Conservation (phyloP, 139 green algal species). For the Picochlorum sp. region DNA sequence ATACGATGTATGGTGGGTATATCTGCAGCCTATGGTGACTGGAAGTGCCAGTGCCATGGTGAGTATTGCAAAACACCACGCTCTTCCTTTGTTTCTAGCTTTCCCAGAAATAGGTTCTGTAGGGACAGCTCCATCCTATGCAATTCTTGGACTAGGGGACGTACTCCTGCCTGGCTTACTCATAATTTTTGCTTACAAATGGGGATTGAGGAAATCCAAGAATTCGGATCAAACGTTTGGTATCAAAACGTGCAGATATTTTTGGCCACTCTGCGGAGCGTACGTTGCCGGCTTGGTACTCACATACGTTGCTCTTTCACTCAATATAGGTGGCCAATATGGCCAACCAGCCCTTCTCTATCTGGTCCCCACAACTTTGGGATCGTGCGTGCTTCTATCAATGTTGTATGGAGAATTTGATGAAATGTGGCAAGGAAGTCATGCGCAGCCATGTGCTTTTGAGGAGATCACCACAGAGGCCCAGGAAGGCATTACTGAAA, state of each 20-base stretch:
- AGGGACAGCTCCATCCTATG: slow-evolving; percentile 2
- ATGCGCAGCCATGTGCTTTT: too few relatives aligned
- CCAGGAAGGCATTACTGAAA: too few relatives aligned
- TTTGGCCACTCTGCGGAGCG: slow-evolving; percentile 18
- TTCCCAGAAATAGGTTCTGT: slow-evolving; percentile 35
- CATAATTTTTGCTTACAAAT: slow-evolving; percentile 28
- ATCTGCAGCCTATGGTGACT: slow-evolving; percentile 78
- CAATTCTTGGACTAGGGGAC: slow-evolving; percentile 48
- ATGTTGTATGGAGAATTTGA: slow-evolving; percentile 33
- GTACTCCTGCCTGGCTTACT: slow-evolving; percentile 73
- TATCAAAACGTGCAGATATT: slow-evolving; percentile 49
- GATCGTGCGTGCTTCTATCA: slow-evolving; percentile 28
- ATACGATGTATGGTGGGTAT: slow-evolving; percentile 94
- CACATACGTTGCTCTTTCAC: slow-evolving; percentile 70
- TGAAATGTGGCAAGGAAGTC: slow-evolving; percentile 30
- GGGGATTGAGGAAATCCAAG: too few relatives aligned
- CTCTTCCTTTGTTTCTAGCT: slow-evolving; percentile 76
- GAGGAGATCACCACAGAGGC: too few relatives aligned
- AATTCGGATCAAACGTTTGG: too few relatives aligned
- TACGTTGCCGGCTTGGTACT: slow-evolving; percentile 68
- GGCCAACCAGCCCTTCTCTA: slow-evolving; percentile 93
- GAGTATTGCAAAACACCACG: slow-evolving; percentile 34
- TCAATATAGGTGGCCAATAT: slow-evolving; percentile 29
- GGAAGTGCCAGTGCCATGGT: slow-evolving; percentile 80
- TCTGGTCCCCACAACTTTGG: slow-evolving; percentile 79